phyloP scores from a whole-genome alignment of 2,329 filamentous ascomycete species.

The Pestalotiopsis sp. region DNA sequence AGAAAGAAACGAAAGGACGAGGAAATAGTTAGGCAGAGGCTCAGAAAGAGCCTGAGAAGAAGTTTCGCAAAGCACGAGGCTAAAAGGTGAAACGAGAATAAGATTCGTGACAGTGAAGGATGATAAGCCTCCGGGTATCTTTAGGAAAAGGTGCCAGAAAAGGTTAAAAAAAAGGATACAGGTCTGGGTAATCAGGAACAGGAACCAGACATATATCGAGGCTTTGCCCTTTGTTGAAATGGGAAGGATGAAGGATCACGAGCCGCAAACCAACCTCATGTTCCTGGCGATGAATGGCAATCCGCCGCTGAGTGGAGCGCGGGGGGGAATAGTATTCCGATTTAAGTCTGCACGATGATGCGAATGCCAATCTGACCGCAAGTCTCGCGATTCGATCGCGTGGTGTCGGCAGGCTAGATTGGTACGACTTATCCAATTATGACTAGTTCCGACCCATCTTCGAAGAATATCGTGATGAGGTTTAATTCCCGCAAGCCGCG shows the following conservation, averaged over 20 bases:
- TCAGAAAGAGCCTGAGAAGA: background rate
- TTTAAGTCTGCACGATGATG: constrained; percentile 7
- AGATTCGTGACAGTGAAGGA: background rate
- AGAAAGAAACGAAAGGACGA: background rate
- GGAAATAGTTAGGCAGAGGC: background rate
- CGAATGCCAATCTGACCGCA: background rate
- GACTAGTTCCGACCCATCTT: background rate
- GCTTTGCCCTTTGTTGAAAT: background rate
- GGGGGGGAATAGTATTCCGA: background rate
- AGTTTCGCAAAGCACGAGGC: background rate
- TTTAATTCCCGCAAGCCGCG: background rate
- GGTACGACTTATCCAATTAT: background rate
- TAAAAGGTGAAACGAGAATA: background rate
- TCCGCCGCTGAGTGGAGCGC: too few species aligned
- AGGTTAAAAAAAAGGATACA: background rate
- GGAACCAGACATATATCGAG: background rate
- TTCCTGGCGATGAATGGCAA: background rate
- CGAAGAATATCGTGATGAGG: background rate
- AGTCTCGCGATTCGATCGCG: background rate
- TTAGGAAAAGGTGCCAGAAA: background rate
- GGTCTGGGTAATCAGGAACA: background rate
- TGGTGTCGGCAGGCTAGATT: background rate
- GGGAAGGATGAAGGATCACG: constrained; percentile 9
- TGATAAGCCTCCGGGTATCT: background rate
- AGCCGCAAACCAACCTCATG: constrained; percentile 1